Evolutionary conservation across 2,329 filamentous ascomycete genomes (phyloP).

Genomic region (Epichloe typhina): DNA sequence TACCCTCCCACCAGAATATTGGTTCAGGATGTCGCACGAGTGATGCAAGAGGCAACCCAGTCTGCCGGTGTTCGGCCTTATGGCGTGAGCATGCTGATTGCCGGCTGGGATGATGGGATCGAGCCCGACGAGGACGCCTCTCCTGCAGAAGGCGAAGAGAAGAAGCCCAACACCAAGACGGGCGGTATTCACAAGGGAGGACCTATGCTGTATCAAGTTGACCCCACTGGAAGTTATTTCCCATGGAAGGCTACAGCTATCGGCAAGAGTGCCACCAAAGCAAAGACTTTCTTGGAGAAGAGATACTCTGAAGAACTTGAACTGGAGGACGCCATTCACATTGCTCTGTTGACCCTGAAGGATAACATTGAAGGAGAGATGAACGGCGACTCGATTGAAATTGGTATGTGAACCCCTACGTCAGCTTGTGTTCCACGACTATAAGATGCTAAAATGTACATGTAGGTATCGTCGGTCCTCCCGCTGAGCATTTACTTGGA

Average conservation of each 20-base stretch:
- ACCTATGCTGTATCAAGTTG: constrained; percentile 95
- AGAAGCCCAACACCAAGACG: constrained; percentile 71
- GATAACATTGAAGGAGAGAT: constrained; percentile 99
- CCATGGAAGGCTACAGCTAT: constrained; percentile 99
- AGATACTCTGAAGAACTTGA: constrained; percentile 94
- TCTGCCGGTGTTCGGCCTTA: constrained; percentile 95
- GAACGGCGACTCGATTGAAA: constrained; percentile 97
- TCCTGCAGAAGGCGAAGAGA: constrained; percentile 51
- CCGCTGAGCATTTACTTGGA: constrained; percentile 83
- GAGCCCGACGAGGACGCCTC: constrained; percentile 63
- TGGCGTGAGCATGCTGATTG: constrained; percentile 87
- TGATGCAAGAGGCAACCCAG: constrained; percentile 98
- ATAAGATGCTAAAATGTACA: constrained; percentile 11
- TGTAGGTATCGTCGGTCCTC: constrained; percentile 82
- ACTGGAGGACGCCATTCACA: constrained; percentile 96
- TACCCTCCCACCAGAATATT: constrained; percentile 99
- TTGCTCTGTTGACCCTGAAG: constrained; percentile 91
- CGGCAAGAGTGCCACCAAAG: constrained; percentile 94
- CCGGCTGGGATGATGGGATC: constrained; percentile 95
- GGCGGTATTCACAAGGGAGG: constrained; percentile 92
- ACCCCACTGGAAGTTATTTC: constrained; percentile 97
- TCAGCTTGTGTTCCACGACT: background rate
- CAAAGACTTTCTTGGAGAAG: constrained; percentile 99
- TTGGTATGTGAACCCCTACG: constrained; percentile 46
- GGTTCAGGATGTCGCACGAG: constrained; percentile 92